Evolutionary conservation across 2,329 filamentous ascomycete species (phyloP), one percentile per base, ranked within the genome.

Genomic region (Ophiobolus disseminans): DNA sequence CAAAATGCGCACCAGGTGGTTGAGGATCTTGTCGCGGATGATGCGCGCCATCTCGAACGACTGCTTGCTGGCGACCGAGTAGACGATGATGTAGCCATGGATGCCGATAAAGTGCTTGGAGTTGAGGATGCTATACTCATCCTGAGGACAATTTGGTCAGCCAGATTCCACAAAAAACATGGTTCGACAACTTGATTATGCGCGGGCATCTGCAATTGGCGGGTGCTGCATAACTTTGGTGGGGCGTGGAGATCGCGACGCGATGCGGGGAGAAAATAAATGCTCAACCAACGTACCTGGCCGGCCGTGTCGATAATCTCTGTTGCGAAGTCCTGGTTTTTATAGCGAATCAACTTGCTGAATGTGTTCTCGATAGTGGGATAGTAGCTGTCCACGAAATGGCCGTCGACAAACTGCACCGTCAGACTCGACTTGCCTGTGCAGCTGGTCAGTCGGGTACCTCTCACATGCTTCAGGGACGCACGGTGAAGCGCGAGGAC

Each of bases 281-380:
- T 47, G 14, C 50, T 40, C 21, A 31, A n/a, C n/a, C n/a, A 11
- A 60, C 78, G 68, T 80, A 91, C 89, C 82, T 96, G 92, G 52
- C 94, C 94, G 43, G 94, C 94, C 21, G 94, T 99, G 73, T 99
- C 94, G 73, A 99, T 94, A 67, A 99, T 97, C 78, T 99, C 94
- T 10, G 92, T 96, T 41, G 90, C 86, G 75, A 87, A 99, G 60
- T 97, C 94, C 75, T 97, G 91, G 40, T 89, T 88, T 76, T 94
- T 96, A 75, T 89, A 88, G 65, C 90, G 89, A 73, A 99, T 96
- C 62, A 91, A 87, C 75, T 96, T 96, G 80, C 89, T 95, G 74
- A 99, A 99, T 2, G 93, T 97, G 75, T 97, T 99, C 76, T 99
- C 94, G 68, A 99, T 97, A 31, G 94, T 99, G 26, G 94, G 94